Evolutionary conservation across 2,329 filamentous ascomycete species (phyloP), one percentile per base, ranked within the genome.

Genomic region (Fulvia fulva): DNA sequence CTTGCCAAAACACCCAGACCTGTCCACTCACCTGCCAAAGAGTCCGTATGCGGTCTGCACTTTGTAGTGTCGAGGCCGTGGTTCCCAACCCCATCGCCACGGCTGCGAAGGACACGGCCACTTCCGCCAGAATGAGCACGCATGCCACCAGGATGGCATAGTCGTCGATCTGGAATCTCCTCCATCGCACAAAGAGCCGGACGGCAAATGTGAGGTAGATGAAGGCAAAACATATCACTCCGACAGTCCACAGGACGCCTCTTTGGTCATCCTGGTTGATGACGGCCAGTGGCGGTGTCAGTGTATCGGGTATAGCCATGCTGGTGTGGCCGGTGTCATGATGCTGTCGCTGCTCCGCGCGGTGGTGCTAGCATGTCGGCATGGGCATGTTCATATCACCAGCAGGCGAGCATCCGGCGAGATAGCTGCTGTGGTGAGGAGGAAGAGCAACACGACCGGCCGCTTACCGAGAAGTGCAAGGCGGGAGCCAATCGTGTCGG

Each of bases 171-270:
- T 59, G 60, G 9, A 57, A 57, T 52, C 60, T 53, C 26, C 56
- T 53, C 60, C 60, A 62, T 19, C 60, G 57, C 6, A 62, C 60
- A 47, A 58, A 55, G 14, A 58, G 44, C 43, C 60, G 49, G 14
- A 59, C 32, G 1, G 55, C 51, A 22, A 62, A 44, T 3, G 60
- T 62, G 44, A 62, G 51, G 41, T 51, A 47, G 12, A 62, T 55
- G 30, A 59, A 58, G 16, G 51, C 51, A 19, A 59, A 34, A 34
- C 53, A 59, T 16, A 62, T 62, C 19, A 59, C 45, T 37, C 51
- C 57, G 23, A 62, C 53, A 16, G 54, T 53, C 60, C 60, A 62
- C 25, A 56, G 47, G 14, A 62, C 47, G 22, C 60, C 60, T 43
- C 60, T 45, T 26, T 54, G 53, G 26, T 62, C 60, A 16, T 21